Conservation (phyloP, 176 grass and related monocot genomes). For the Chloris gayana region DNA sequence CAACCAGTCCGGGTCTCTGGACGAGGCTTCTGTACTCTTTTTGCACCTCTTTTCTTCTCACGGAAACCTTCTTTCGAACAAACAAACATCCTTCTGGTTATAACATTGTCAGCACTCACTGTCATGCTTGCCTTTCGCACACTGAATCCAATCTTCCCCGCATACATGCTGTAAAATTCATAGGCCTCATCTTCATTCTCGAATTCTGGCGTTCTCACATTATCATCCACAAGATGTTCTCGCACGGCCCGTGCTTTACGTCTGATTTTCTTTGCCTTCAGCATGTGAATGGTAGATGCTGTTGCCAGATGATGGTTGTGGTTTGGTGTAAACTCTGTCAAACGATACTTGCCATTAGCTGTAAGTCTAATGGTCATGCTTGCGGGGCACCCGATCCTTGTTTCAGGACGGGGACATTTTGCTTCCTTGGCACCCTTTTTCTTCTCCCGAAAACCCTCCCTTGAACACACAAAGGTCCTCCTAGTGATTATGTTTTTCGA, state of each 20-base stretch:
- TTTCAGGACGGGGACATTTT: constrained; percentile 84
- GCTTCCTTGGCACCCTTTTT: constrained; percentile 91
- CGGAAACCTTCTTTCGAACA: constrained; percentile 97
- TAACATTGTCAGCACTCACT: constrained; percentile 70
- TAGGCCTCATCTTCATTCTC: constrained; percentile 88
- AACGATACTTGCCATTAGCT: constrained; percentile 84
- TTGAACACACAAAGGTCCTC: constrained; percentile 89
- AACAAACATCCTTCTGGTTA: constrained; percentile 97
- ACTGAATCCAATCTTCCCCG: constrained; percentile 81
- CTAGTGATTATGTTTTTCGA: constrained; percentile 94
- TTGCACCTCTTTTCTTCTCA: constrained; percentile 89
- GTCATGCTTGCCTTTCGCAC: constrained; percentile 93
- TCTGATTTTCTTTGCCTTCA: constrained; percentile 81
- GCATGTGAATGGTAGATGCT: constrained; percentile 64
- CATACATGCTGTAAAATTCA: constrained; percentile 93
- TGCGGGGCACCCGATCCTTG: constrained; percentile 79
- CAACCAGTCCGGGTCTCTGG: constrained; percentile 90
- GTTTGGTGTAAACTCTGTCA: constrained; percentile 77
- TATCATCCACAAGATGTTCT: constrained; percentile 81
- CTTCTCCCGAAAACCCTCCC: constrained; percentile 91
- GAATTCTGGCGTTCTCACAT: constrained; percentile 74
- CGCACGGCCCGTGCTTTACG: constrained; percentile 71
- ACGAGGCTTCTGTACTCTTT: constrained; percentile 84
- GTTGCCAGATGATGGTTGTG: constrained; percentile 87
- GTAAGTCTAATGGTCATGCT: constrained; percentile 90